Evolutionary conservation across 805 yeast species (phyloP), one percentile per base, ranked within the genome.

Genomic region (Candida sanyiensis): DNA sequence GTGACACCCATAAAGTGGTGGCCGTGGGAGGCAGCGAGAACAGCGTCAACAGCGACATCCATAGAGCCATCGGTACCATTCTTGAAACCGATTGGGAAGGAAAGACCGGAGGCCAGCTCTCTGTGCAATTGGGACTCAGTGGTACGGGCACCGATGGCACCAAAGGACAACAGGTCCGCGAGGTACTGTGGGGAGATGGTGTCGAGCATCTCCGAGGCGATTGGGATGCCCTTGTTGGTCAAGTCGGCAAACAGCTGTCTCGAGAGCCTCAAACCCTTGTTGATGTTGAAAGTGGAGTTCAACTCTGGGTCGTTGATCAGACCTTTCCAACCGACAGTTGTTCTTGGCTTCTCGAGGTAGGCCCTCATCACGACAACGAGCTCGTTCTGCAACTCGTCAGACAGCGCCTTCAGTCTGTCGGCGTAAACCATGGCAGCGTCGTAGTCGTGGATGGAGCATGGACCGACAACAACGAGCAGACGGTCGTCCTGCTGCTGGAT

Each of bases 291-390:
- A 35, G 96, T 72, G 57, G 84, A 83, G 64, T 90, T 86, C 45
- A 90, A 77, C 57, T 90, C 95, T 33, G 98, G 98, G 65, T 90
- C 98, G 63, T 90, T 90, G 61, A 90, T 88, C 56, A 90, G 72
- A 55, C 98, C 98, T 67, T 90, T 90, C 98, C 98, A 90, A 49
- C 98, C 98, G 39, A 90, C 97, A 18, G 97, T 90, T 47, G 98
- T 90, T 72, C 98, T 83, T 56, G 98, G 98, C 67, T 90, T 90
- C 68, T 90, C 98, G 51, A 90, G 73, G 73, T 90, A 90, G 6
- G 97, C 97, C 70, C 98, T 83, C 98, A 90, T 90, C 48, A 90
- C 75, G 43, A 90, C 75, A 40, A 80, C 83, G 40, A 90, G 71
- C 49, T 90, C 97, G 39, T 70, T 76, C 45, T 77, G 63, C 47